Base-by-base conservation (phyloP, 2,329 filamentous ascomycete genomes). In the Pestalotiopsis sp. region DNA sequence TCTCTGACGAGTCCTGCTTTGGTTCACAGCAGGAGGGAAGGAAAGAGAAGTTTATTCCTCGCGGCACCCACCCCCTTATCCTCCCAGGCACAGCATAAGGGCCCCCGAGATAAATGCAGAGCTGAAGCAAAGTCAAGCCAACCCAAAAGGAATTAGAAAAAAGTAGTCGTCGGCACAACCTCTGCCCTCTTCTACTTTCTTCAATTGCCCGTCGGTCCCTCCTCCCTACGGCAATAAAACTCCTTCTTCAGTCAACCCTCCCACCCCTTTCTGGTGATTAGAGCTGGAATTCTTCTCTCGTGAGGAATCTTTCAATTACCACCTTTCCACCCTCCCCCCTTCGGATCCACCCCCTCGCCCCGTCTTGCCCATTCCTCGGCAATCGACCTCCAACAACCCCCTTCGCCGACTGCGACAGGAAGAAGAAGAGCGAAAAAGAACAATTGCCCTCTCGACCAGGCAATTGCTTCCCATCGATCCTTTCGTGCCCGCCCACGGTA, bases 1-100 rank as follows among this genome's bases (percentile, higher is more conserved):
- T 73, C 73, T 75, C 74, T 72, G 69, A 71, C 82, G 78, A 82
- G 81, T 83, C 81, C 83, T 86, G 57, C 84, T 83, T 70, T 74
- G 70, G 69, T 71, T 68, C 72, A 72, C 73, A 66, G 73, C 73
- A 75, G 75, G 75, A 77, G 77, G 75, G 73, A 77, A 75, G 74
- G 76, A 78, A 38, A 74, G 75, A 78, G 76, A 79, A 75, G 40
- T n/a, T 59, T 65, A 36, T 61, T 66, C 49, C 63, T 63, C 62
- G 31, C 31, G 68, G 62, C 62, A 68, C 17, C 66, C 66, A 20
- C 31, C 56, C 38, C 57, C 59, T 62, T 14, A 23, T 27, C 31
- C 63, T 57, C 64, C 62, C n/a, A 59, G 57, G 62, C 57, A 68
- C 25, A 66, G 66, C 67, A 66, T 62, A 69, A 63, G 69, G 69